Base-by-base conservation (phyloP, 75 land plant species). In the Picea sitchensis region DNA sequence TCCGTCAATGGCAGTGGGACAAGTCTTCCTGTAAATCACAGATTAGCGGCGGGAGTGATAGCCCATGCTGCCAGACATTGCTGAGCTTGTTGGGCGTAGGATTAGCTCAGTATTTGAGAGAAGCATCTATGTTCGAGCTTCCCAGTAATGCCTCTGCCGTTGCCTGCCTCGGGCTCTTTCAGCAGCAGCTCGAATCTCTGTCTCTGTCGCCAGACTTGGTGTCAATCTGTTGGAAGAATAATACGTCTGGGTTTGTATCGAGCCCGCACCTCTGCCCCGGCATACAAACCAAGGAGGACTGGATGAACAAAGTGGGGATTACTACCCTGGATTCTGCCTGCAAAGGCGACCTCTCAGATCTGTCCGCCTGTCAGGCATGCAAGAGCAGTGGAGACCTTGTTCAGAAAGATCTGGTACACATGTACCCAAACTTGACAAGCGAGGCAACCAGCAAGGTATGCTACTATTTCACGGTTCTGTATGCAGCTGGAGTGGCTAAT, bases 401-500 rank as follows among this genome's bases (percentile, higher is more conserved):
- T n/a, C n/a, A 61, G 18, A n/a, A 18, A 17, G 63, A 17, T 0
- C n/a, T n/a, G n/a, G 21, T 61, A n/a, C 5, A 17, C 3, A 2
- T 14, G 4, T 61, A 61, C 63, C 0, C 14, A 17, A 61, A 17
- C 18, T 17, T n/a, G n/a, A 3, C 63, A n/a, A n/a, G 63, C 63
- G 18, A 18, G 0, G 63, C 18, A 17, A 61, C 63, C 63, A n/a
- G n/a, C 3, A 17, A 18, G n/a, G 63, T 83, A 31, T 92, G 94
- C 76, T 84, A 83, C 59, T 80, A 90, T 64, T 87, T 84, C 60
- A 76, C 84, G 11, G 26, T 84, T 71, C 57, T 90, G 44, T 92
- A 92, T 86, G 94, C 91, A 38, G 94, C 90, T 58, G 91, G 85
- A 1, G 85, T 89, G 64, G 88, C 84, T 3, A 92, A 92, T 73